A percentile compares a stretch with the other conserved stretches of the same genome.
Conservation (phyloP, 495 filamentous ascomycete species). For the Aspergillus nidulans region DNA sequence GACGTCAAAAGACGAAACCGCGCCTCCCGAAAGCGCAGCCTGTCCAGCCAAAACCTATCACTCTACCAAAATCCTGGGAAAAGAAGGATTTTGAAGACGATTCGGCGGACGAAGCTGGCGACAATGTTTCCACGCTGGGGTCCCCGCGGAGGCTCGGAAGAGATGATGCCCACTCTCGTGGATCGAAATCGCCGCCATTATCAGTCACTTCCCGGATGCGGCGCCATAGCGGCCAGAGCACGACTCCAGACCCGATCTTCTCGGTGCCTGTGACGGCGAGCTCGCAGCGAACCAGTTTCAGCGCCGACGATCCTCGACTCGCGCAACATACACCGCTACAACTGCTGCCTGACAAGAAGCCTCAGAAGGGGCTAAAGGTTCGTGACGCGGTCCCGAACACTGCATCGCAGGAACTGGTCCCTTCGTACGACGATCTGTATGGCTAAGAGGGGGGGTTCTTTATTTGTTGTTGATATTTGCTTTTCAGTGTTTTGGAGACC, state of each 20-base stretch:
- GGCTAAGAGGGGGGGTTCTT: conserved; percentile 23
- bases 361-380: conserved; percentile 11
- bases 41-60: background rate
- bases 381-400: conserved; percentile 22
- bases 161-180: conserved; percentile 19
- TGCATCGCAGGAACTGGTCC: conserved; percentile 32
- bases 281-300: conserved; percentile 38
- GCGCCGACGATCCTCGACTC: conserved; percentile 28
- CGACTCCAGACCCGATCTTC: conserved; percentile 22
- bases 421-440: conserved; percentile 45
- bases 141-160: conserved; percentile 14
- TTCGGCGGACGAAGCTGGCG: conserved; percentile 22
- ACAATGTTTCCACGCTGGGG: conserved; percentile 13
- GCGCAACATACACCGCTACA: conserved; percentile 18
- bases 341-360: conserved; percentile 25
- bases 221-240: conserved; percentile 35
- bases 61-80: conserved; percentile 10
- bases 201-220: conserved; percentile 45
- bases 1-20: conserved; percentile 16
- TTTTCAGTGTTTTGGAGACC: background rate
- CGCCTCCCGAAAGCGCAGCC: conserved; percentile 1
- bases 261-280: conserved; percentile 29
- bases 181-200: conserved; percentile 37
- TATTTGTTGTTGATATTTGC: conserved; percentile 1
- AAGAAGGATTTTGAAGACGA: conserved; percentile 7